Evolutionary conservation across 148 eudicot species (phyloP), one percentile per base, ranked within the genome.

Genomic region (Cornus florida): DNA sequence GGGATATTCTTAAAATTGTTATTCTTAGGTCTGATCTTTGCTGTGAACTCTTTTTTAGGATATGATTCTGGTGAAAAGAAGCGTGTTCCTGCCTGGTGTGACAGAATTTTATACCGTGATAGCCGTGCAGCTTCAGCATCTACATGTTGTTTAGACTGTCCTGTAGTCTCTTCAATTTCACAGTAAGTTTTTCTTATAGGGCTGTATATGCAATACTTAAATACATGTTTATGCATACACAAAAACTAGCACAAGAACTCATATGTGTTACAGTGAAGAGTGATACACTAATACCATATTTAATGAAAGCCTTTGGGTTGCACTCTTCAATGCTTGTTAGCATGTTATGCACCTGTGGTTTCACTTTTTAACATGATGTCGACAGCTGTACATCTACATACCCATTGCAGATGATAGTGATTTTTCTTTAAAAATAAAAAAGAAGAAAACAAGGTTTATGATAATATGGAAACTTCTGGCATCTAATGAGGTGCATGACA

Each of bases 41-140:
- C 1, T 53, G 22, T 62, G 9, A 38, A 50, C 32, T 71, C 0
- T 71, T 74, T 77, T 83, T 10, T 79, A 97, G 99, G 99, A 33
- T 96, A 97, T 90, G 99, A 97, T 85, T 87, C 98, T 82, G 95
- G 98, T 72, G 99, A 97, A 88, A 96, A 97, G 83, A 97, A 89
- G 85, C 95, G 99, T 1, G 86, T 94, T 82, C 99, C 99, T 86
- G 98, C 99, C 74, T 97, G 98, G 98, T 97, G 99, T 84, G 99
- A 97, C 87, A 91, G 99, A 81, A 81, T 97, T 75, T 80, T 97
- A 67, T 97, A 87, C 81, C 99, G 99, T 73, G 99, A 97, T 83
- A 97, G 77, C 81, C 94, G 98, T 39, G 83, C 93, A 75, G 70
- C 92, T 84, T 85, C 94, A 76, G 83, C 59, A 32, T 88, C 95